Conservation (phyloP, 2,329 filamentous ascomycete genomes). For the Cladosporium sp. region DNA sequence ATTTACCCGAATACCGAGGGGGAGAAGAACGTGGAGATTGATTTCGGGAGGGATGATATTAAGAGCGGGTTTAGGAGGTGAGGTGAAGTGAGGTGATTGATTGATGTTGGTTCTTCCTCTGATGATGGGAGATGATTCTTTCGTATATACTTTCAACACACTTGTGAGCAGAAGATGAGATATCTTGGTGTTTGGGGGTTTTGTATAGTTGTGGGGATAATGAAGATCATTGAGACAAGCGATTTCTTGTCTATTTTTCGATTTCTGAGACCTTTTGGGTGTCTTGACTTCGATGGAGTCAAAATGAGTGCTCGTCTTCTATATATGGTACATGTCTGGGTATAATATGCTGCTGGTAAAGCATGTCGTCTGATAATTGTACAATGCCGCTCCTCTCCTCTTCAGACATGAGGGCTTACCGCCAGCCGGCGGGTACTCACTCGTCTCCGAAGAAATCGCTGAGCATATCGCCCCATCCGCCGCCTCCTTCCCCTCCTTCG, state of each 20-base stretch:
- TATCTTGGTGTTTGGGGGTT: not conserved
- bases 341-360: not conserved
- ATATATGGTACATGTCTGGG: not conserved
- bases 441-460: slow-evolving; percentile 20
- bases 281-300: no score
- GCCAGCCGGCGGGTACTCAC: no score
- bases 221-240: not conserved
- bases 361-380: not conserved
- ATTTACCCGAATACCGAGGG: slow-evolving; percentile 38
- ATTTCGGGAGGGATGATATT: slow-evolving; percentile 33
- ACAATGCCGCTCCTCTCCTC: not conserved
- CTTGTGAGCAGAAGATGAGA: not conserved
- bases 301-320: not conserved
- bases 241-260: not conserved
- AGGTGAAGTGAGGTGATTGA: not conserved
- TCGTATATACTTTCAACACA: not conserved
- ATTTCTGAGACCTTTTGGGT: no score
- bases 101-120: not conserved
- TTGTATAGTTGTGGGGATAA: not conserved
- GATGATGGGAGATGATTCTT: not conserved
- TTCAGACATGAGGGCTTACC: no score
- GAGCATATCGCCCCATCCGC: slow-evolving; percentile 22
- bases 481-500: slow-evolving; percentile 26
- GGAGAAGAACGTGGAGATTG: slow-evolving; percentile 42
- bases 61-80: slow-evolving; percentile 30